A percentile compares a stretch with the other conserved stretches of the same genome.
phyloP scores from a whole-genome alignment of 1,139 yeast species.

The Yamadazyma epiphylla region DNA sequence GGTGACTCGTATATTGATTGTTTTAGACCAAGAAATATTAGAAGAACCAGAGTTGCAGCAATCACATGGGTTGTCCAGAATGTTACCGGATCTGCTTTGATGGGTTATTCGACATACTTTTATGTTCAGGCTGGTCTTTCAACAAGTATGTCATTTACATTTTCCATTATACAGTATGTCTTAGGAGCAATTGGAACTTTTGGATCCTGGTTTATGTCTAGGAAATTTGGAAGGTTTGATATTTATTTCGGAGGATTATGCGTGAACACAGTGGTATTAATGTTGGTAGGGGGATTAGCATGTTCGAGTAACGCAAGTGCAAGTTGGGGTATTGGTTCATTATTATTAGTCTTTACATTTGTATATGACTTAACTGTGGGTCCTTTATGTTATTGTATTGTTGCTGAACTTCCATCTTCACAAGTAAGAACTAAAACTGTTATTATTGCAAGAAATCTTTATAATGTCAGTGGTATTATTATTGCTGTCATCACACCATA shows the following conservation, averaged over 20 bases:
- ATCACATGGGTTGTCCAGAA: conserved; percentile 48
- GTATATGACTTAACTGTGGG: conserved; percentile 55
- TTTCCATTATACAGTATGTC: conserved; percentile 42
- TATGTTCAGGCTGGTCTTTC: conserved; percentile 49
- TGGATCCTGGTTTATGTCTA: conserved; percentile 48
- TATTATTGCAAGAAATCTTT: conserved; percentile 50
- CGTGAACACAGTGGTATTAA: conserved; percentile 30
- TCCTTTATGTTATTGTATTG: conserved; percentile 55
- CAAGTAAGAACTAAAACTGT: conserved; percentile 55
- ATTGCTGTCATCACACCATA: conserved; percentile 48
- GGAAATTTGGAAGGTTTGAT: conserved; percentile 46
- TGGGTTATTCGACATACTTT: conserved; percentile 55
- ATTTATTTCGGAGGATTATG: conserved; percentile 44
- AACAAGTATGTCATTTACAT: conserved; percentile 38
- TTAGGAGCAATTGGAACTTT: conserved; percentile 51
- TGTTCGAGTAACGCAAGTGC: conserved; percentile 18
- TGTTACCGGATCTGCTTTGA: conserved; percentile 49
- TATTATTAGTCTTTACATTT: conserved; percentile 45
- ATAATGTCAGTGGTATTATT: conserved; percentile 42
- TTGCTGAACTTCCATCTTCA: conserved; percentile 55
- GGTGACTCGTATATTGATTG: conserved; percentile 42
- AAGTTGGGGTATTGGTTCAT: conserved; percentile 47
- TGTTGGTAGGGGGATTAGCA: conserved; percentile 41
- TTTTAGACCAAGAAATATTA: conserved; percentile 46
- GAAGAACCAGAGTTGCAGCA: conserved; percentile 55